Percentiles rank a stretch among this genome's conserved stretches.
Conservation (phyloP, 352 stramenopile genomes). For the Globisporangium splendens region DNA sequence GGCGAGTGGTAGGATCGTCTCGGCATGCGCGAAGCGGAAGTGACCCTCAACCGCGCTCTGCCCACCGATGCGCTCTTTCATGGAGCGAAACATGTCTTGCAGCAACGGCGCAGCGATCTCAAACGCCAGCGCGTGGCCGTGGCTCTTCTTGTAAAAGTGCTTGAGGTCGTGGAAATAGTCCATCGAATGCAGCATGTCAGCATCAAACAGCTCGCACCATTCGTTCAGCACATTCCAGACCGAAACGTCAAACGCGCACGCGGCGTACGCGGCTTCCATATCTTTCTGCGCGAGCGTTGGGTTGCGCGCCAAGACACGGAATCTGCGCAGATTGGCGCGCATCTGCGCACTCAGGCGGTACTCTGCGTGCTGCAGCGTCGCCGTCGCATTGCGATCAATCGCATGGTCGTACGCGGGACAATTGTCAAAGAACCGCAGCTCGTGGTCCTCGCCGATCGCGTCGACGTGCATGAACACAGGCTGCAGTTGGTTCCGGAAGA, state of each 20-base stretch:
- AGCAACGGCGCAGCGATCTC: slow-evolving; percentile 74
- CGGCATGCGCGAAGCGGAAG: slow-evolving; percentile 84
- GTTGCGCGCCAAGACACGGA: slow-evolving; percentile 24
- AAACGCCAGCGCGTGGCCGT: slow-evolving; percentile 63
- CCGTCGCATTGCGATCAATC: slow-evolving; percentile 62
- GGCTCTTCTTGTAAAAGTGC: slow-evolving; percentile 83
- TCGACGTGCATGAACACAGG: slow-evolving; percentile 52
- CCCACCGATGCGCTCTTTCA: slow-evolving; percentile 39
- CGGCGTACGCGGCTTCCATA: slow-evolving; percentile 74
- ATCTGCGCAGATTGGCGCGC: slow-evolving; percentile 42
- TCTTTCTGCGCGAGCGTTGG: slow-evolving; percentile 41
- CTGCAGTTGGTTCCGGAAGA: slow-evolving; percentile 54
- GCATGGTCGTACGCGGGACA: slow-evolving; percentile 53
- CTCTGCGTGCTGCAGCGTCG: slow-evolving; percentile 45
- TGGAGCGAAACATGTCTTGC: slow-evolving; percentile 54
- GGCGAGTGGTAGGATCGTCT: slow-evolving; percentile 75
- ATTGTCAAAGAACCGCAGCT: slow-evolving; percentile 84
- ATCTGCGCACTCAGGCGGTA: slow-evolving; percentile 57
- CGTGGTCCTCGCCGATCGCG: slow-evolving; percentile 49
- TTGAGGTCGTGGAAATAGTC: slow-evolving; percentile 88
- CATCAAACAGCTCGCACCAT: slow-evolving; percentile 70
- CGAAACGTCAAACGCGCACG: slow-evolving; percentile 77
- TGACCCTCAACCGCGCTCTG: slow-evolving; percentile 42
- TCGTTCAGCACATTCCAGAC: slow-evolving; percentile 35
- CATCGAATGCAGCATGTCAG: slow-evolving; percentile 67